Base-by-base conservation (phyloP, 768 basidiomycete genomes). In the Tulasnella sp. region DNA sequence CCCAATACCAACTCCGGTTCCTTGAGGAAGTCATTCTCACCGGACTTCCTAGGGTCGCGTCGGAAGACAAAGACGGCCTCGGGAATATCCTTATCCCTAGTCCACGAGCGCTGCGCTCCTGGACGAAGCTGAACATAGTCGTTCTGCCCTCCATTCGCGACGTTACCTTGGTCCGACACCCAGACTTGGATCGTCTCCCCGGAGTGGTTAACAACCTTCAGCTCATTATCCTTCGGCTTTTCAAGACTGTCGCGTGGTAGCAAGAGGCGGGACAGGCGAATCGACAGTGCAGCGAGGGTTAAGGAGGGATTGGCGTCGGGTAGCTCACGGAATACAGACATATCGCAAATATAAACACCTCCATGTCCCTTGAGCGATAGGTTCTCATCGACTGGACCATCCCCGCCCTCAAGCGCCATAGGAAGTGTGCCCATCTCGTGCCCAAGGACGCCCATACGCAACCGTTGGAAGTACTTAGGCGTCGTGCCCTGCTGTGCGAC, bases 391-490 rank as follows among this genome's bases (percentile, higher is more conserved):
- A 71, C 25, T 31, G n/a, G 29, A 11, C 11, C 31, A 8, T n/a
- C 31, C 37, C 39, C 12, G 7, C 14, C 29, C 8, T 40, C 22
- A 7, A 11, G 38, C 70, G 79, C n/a, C 75, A 81, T 77, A 17
- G 81, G 81, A 34, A 81, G 73, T 7, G 80, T 79, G 34, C 81
- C 81, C 31, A 82, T 75, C 78, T 82, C 81, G 74, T 82, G 81
- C 29, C 80, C 81, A 29, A 81, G 79, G 17, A 77, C 81, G 22
- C 81, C 81, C 15, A 80, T 69, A 67, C 79, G 76, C 12, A 81
- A 77, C 37, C 73, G 34, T 40, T 72, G 37, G 78, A 79, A 79
- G 71, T 75, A 70, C 19, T n/a, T n/a, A n/a, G n/a, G n/a, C n/a
- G n/a, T n/a, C n/a, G n/a, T n/a, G n/a, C n/a, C n/a, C n/a, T n/a